phyloP scores from a whole-genome alignment of 208 protist species.

The Jaenimonas drosophilae region DNA sequence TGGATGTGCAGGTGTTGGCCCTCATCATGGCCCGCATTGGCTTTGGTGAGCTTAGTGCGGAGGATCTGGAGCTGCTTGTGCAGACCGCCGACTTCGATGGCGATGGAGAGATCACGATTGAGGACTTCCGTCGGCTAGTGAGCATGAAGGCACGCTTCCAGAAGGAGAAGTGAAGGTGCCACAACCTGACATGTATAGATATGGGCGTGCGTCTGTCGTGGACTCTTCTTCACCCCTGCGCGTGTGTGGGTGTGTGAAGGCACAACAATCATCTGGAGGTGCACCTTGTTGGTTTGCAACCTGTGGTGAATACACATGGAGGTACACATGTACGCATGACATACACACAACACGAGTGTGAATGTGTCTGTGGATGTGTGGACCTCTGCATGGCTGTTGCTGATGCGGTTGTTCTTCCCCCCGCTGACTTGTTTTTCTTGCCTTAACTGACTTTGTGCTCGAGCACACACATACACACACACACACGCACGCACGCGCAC shows the following conservation, averaged over 20 bases:
- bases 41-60: slow-evolving; percentile 69
- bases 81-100: slow-evolving; percentile 89
- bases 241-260: too few species aligned
- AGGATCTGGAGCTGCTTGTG: slow-evolving; percentile 83
- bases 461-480: too few species aligned
- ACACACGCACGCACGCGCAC: too few species aligned
- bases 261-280: too few species aligned
- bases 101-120: slow-evolving; percentile 86
- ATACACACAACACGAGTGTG: too few species aligned
- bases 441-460: not conserved
- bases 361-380: too few species aligned
- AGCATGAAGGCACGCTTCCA: slow-evolving; percentile 50
- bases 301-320: too few species aligned
- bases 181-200: too few species aligned
- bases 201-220: too few species aligned
- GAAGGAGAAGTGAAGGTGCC: slow-evolving; percentile 10
- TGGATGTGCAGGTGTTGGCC: slow-evolving; percentile 70
- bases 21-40: slow-evolving; percentile 83
- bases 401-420: not conserved
- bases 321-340: too few species aligned
- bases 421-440: not conserved
- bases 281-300: too few species aligned
- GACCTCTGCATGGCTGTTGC: not conserved
- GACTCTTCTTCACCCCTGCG: too few species aligned
- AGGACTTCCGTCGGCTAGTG: slow-evolving; percentile 85